A percentile compares a stretch with the other conserved stretches of the same genome.
Conservation (phyloP, 352 stramenopile species). For the Globisporangium nodosum region DNA sequence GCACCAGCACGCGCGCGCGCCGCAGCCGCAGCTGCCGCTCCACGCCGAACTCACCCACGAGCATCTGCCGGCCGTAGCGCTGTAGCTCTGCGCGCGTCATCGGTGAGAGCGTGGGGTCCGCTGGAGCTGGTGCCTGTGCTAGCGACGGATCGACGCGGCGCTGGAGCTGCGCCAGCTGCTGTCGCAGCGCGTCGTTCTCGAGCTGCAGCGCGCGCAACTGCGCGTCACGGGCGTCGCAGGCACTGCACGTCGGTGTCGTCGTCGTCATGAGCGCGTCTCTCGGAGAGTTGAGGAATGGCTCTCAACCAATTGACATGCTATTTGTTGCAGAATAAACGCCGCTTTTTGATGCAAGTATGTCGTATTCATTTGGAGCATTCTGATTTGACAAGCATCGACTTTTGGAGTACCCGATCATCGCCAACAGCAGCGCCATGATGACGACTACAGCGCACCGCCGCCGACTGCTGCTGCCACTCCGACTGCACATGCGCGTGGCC, state of each 20-base stretch:
- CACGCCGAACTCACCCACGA: slow-evolving; percentile 90
- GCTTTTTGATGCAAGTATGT: neutral
- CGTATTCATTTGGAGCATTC: neutral
- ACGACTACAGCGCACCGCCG: neutral
- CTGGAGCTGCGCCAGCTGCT: slow-evolving; percentile 12
- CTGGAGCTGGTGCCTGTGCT: neutral
- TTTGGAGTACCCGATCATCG: neutral
- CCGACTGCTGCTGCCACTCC: neutral
- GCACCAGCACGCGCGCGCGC: slow-evolving; percentile 77
- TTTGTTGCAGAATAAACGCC: neutral
- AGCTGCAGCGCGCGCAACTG: slow-evolving; percentile 6
- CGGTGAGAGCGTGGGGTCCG: slow-evolving; percentile 14
- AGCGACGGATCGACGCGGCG: neutral
- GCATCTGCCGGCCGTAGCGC: slow-evolving; percentile 94
- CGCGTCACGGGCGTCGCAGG: slow-evolving; percentile 31
- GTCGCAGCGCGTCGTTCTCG: slow-evolving; percentile 13
- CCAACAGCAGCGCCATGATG: neutral
- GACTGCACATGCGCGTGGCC: neutral
- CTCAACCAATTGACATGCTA: too few relatives aligned
- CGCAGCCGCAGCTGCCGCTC: slow-evolving; percentile 83
- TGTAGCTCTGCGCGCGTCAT: slow-evolving; percentile 51
- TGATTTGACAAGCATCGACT: neutral
- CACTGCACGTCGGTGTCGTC: neutral
- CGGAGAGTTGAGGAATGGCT: neutral
- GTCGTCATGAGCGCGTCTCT: neutral